Percentiles rank a stretch among this genome's conserved stretches.
Conservation (phyloP, 192 early-diverging fungal genomes). For the Backusella westeae region DNA sequence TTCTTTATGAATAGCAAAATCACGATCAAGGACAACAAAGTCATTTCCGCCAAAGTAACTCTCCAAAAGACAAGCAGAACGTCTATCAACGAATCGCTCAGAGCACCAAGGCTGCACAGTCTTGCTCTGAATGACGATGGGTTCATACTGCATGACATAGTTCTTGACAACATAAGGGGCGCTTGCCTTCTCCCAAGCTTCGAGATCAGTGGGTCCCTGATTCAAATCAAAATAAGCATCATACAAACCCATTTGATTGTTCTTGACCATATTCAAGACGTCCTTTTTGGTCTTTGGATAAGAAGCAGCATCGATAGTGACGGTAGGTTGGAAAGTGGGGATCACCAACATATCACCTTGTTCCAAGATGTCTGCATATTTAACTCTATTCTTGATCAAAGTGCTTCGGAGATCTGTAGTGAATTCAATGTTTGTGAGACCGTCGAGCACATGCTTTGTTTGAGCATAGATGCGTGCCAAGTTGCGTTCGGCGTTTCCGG, state of each 20-base stretch:
- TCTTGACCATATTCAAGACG: constrained; percentile 26
- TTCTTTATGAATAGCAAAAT: constrained; percentile 38
- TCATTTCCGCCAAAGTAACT: constrained; percentile 51
- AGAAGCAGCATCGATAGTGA: constrained; percentile 13
- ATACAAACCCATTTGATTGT: constrained; percentile 33
- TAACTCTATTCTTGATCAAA: constrained; percentile 30
- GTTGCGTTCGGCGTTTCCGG: constrained; percentile 48
- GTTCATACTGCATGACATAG: constrained; percentile 55
- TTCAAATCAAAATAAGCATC: constrained; percentile 54
- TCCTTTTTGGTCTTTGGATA: constrained; percentile 36
- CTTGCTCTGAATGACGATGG: constrained; percentile 50
- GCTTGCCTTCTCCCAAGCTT: constrained; percentile 40
- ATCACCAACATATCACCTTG: constrained; percentile 50
- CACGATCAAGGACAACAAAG: constrained; percentile 51
- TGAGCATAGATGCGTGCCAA: constrained; percentile 50
- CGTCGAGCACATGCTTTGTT: constrained; percentile 44
- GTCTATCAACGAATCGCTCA: constrained; percentile 56
- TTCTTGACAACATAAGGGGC: constrained; percentile 42
- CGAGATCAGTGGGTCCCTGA: constrained; percentile 44
- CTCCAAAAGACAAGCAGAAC: constrained; percentile 52
- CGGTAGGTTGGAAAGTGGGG: constrained; percentile 42
- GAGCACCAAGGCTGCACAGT: constrained; percentile 52
- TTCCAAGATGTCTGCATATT: constrained; percentile 32
- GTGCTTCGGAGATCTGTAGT: constrained; percentile 36
- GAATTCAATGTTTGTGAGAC: constrained; percentile 41